These are phyloP conservation scores for Exophiala sp. DNA, from an alignment of 2,329 filamentous ascomycete genomes.

Conservation along the genomic window DNA sequence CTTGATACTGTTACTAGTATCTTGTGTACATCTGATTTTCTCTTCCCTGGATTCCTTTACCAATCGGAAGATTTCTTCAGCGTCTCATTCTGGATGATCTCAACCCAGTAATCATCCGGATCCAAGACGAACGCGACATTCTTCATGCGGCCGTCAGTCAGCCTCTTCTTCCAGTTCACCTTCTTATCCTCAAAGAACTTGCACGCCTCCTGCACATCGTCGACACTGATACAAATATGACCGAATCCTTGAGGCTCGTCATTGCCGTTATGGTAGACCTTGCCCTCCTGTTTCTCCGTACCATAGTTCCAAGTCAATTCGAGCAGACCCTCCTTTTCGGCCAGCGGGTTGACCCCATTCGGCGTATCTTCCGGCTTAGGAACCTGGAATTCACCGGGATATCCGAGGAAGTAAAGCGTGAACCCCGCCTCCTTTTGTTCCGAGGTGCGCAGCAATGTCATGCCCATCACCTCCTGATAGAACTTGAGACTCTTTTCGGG, in stretches of 20 bases:
- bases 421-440: constrained; percentile 69
- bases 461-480: constrained; percentile 82
- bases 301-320: constrained; percentile 82
- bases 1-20: too few relatives aligned
- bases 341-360: constrained; percentile 53
- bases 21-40: too few relatives aligned
- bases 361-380: constrained; percentile 46
- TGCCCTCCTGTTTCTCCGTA: constrained; percentile 67
- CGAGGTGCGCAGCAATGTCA: constrained; percentile 68
- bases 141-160: constrained; percentile 88
- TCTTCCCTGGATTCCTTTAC: constrained; percentile 28
- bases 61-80: constrained; percentile 41
- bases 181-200: constrained; percentile 73
- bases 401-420: constrained; percentile 90
- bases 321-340: constrained; percentile 72
- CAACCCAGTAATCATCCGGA: constrained; percentile 65
- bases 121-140: constrained; percentile 88
- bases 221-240: constrained; percentile 82
- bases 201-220: constrained; percentile 84
- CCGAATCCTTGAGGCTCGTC: constrained; percentile 87
- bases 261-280: constrained; percentile 93
- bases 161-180: constrained; percentile 88
- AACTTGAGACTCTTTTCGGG: constrained; percentile 67
- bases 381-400: constrained; percentile 54
- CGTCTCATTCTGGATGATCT: constrained; percentile 56